A percentile compares a stretch with the other conserved stretches of the same genome.
phyloP scores from a whole-genome alignment of 2,329 filamentous ascomycete species.

The Endoconidiophora laricicola region DNA sequence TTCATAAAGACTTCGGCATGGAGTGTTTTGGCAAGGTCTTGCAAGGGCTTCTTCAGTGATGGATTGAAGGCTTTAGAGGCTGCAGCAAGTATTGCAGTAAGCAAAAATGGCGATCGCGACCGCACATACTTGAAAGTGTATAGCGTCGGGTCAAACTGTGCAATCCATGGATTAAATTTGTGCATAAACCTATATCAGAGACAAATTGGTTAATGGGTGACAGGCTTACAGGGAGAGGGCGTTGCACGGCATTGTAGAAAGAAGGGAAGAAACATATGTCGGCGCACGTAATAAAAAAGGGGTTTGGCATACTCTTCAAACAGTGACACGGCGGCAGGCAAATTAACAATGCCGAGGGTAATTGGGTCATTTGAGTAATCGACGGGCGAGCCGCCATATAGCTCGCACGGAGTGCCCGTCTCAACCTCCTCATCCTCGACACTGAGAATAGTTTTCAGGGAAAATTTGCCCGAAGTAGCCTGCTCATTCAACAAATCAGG shows the following conservation, averaged over 20 bases:
- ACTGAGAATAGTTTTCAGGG: conserved; percentile 20
- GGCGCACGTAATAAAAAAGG: background rate
- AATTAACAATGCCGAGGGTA: background rate
- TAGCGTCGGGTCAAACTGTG: conserved; percentile 23
- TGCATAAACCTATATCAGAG: conserved; percentile 20
- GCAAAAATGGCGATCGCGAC: conserved; percentile 22
- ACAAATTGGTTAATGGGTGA: background rate
- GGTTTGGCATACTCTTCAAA: conserved; percentile 2
- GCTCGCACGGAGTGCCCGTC: background rate
- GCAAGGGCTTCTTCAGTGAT: conserved; percentile 16
- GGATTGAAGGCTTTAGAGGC: conserved; percentile 23
- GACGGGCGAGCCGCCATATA: background rate
- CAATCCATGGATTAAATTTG: conserved; percentile 25
- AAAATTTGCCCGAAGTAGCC: conserved; percentile 21
- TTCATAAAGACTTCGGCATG: conserved; percentile 19
- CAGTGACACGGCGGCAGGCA: conserved; percentile 1
- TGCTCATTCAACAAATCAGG: conserved; percentile 21
- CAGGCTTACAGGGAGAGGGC: background rate
- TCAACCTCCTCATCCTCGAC: conserved; percentile 10
- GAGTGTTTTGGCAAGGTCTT: conserved; percentile 16
- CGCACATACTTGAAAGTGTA: conserved; percentile 24
- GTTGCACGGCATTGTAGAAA: background rate
- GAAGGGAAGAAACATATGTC: background rate
- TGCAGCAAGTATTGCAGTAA: conserved; percentile 21
- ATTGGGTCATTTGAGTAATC: conserved; percentile 7